Percentiles rank a stretch among this genome's conserved stretches.
These are phyloP conservation scores for Aspergillus funiculosus DNA, from an alignment of 495 filamentous ascomycete species.

Conservation along the genomic window DNA sequence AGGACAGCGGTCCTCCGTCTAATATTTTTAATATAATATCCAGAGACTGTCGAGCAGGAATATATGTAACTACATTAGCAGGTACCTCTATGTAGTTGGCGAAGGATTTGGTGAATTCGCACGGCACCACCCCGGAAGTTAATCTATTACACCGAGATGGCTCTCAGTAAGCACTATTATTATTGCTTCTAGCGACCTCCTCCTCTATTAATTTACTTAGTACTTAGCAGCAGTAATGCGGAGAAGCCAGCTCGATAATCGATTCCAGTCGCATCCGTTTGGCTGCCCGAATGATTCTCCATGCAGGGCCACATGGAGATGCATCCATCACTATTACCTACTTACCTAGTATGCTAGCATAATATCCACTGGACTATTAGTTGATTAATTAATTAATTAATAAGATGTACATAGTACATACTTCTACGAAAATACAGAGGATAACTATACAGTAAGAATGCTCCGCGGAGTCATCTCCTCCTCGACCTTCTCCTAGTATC, in stretches of 20 bases:
- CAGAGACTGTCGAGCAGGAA: no score
- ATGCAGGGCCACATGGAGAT: conserved; percentile 4
- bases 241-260: not conserved
- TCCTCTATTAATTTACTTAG: no score
- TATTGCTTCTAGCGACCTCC: not conserved
- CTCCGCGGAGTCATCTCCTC: conserved; percentile 8
- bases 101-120: no score
- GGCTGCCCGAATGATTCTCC: not conserved
- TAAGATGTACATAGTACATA: no score
- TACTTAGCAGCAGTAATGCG: not conserved
- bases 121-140: not conserved
- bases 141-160: not conserved
- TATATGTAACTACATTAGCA: no score
- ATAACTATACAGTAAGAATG: no score
- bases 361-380: not conserved
- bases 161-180: not conserved
- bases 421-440: no score
- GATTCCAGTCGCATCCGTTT: not conserved
- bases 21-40: no score
- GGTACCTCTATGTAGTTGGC: no score
- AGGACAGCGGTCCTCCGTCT: no score
- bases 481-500: no score
- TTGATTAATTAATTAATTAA: conserved; percentile 7
- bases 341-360: not conserved
- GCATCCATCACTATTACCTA: not conserved